These are phyloP conservation scores for Aspergillus chevalieri DNA, from an alignment of 2,329 filamentous ascomycete species.

Conservation along the genomic window DNA sequence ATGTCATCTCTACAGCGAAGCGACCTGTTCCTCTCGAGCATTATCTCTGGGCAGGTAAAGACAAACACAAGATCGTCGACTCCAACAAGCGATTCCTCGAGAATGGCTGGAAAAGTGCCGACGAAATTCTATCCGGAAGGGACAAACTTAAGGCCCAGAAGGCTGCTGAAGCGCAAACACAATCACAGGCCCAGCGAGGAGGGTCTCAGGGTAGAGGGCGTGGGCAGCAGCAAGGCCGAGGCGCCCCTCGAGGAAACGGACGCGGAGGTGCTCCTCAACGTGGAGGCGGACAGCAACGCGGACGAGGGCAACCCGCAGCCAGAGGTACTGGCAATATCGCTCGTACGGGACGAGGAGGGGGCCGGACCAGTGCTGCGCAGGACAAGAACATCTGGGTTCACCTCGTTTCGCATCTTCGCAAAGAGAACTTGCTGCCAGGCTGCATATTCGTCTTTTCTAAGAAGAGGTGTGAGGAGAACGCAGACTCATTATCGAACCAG, in stretches of 20 bases:
- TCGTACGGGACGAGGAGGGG: slow-evolving; percentile 74
- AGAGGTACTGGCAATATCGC: slow-evolving; percentile 78
- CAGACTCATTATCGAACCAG: slow-evolving; percentile 86
- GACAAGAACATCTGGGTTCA: slow-evolving; percentile 97
- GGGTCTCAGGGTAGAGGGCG: slow-evolving; percentile 50
- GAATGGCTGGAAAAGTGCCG: slow-evolving; percentile 90
- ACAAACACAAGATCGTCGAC: slow-evolving; percentile 90
- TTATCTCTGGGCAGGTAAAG: slow-evolving; percentile 90
- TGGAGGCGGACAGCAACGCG: slow-evolving; percentile 37
- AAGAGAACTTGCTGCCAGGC: slow-evolving; percentile 77
- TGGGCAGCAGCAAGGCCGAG: slow-evolving; percentile 47
- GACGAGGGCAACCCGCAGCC: slow-evolving; percentile 51
- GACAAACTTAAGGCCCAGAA: slow-evolving; percentile 64
- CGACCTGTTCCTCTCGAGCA: slow-evolving; percentile 91
- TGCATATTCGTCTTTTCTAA: slow-evolving; percentile 99
- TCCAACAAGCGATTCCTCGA: slow-evolving; percentile 87
- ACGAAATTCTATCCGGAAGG: slow-evolving; percentile 71
- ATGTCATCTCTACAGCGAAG: slow-evolving; percentile 96
- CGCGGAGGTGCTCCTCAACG: slow-evolving; percentile 18
- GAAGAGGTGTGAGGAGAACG: slow-evolving; percentile 94
- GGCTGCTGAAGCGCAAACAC: slow-evolving; percentile 47
- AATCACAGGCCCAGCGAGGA: slow-evolving; percentile 48
- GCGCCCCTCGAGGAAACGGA: slow-evolving; percentile 37
- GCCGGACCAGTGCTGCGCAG: slow-evolving; percentile 82
- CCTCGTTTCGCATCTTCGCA: slow-evolving; percentile 82